A percentile compares a stretch with the other conserved stretches of the same genome.
These are phyloP conservation scores for Albugo candida DNA, from an alignment of 352 stramenopile genomes.

Conservation along the genomic window DNA sequence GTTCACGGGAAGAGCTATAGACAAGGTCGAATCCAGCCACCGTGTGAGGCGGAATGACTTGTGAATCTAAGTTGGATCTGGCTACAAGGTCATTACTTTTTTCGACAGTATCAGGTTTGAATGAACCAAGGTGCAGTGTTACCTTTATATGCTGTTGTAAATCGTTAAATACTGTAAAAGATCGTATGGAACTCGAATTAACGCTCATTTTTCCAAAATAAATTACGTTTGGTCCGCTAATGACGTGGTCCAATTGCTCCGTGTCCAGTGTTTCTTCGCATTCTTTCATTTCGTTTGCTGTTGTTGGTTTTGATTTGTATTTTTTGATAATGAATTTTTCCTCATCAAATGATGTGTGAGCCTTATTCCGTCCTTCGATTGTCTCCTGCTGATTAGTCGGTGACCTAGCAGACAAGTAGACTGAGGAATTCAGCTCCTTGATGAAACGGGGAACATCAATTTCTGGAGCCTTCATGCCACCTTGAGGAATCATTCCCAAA, in stretches of 20 bases:
- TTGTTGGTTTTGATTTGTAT: slow-evolving; percentile 75
- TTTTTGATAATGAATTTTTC: slow-evolving; percentile 85
- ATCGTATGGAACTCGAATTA: slow-evolving; percentile 55
- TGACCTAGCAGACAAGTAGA: slow-evolving; percentile 12
- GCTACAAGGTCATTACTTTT: slow-evolving; percentile 25
- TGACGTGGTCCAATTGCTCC: slow-evolving; percentile 51
- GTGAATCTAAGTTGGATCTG: slow-evolving; percentile 11
- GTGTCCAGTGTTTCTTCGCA: slow-evolving; percentile 46
- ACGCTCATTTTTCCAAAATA: slow-evolving; percentile 86
- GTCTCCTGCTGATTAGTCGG: slow-evolving; percentile 36
- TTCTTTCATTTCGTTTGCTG: slow-evolving; percentile 79
- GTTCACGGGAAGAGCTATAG: slow-evolving; percentile 51
- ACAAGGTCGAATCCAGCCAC: slow-evolving; percentile 82
- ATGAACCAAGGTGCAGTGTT: slow-evolving; percentile 18
- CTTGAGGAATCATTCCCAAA: slow-evolving; percentile 20
- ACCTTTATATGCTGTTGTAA: slow-evolving; percentile 70
- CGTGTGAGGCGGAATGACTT: slow-evolving; percentile 65
- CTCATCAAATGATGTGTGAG: slow-evolving; percentile 52
- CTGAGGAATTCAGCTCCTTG: background rate
- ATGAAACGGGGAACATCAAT: slow-evolving; percentile 18
- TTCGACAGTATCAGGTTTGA: slow-evolving; percentile 34
- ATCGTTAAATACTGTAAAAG: slow-evolving; percentile 79
- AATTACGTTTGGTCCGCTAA: slow-evolving; percentile 59
- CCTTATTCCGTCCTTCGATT: slow-evolving; percentile 11
- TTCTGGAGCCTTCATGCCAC: slow-evolving; percentile 19